Conservation (phyloP, 495 filamentous ascomycete genomes). For the Penicillium pulvis region DNA sequence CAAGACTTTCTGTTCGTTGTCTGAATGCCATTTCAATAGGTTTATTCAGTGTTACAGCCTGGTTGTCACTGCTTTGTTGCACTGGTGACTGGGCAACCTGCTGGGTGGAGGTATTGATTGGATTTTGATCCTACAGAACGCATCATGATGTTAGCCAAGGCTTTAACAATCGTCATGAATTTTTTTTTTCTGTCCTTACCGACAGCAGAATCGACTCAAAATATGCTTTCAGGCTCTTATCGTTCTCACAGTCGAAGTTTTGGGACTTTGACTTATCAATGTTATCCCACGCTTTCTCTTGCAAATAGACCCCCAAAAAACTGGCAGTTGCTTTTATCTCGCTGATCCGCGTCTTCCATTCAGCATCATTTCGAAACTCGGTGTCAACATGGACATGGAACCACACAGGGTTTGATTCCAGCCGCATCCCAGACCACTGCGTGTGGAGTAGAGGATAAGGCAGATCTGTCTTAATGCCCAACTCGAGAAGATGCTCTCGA, state of each 20-base stretch:
- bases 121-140: not conserved
- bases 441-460: constrained; percentile 11
- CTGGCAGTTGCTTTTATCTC: constrained; percentile 23
- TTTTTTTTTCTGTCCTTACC: not conserved
- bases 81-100: not conserved
- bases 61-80: not conserved
- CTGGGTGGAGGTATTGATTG: not conserved
- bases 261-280: constrained; percentile 15
- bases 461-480: constrained; percentile 22
- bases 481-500: constrained; percentile 13
- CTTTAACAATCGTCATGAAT: not conserved
- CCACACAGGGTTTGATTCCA: constrained; percentile 22
- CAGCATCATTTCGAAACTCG: constrained; percentile 4
- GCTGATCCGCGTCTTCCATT: constrained; percentile 1
- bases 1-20: not conserved
- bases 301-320: constrained; percentile 12
- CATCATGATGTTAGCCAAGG: not conserved
- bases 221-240: not conserved
- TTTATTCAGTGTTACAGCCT: not conserved
- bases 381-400: constrained; percentile 22
- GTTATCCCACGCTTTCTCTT: constrained; percentile 15
- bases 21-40: not conserved
- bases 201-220: not conserved
- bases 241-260: not conserved
- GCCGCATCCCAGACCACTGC: constrained; percentile 30